A percentile compares a stretch with the other conserved stretches of the same genome.
Evolutionary conservation across 2,329 filamentous ascomycete genomes (phyloP).

Genomic region (Stenocarpella maydis): DNA sequence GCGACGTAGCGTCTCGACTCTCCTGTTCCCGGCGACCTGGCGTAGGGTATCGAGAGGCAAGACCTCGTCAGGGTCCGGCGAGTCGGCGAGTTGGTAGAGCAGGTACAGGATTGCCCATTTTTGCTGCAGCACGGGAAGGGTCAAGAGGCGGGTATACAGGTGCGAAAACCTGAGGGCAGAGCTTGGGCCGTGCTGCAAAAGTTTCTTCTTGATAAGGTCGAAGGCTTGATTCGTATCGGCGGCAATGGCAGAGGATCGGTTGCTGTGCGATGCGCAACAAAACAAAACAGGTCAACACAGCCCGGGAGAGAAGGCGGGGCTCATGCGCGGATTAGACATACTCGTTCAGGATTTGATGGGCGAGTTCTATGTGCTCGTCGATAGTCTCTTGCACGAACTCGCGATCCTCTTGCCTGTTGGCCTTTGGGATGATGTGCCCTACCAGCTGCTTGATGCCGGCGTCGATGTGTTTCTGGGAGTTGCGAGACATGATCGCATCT

Average conservation of each 20-base stretch:
- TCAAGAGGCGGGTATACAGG: constrained; percentile 86
- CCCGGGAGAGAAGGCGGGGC: background rate
- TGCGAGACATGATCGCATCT: constrained; percentile 65
- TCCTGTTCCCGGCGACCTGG: constrained; percentile 46
- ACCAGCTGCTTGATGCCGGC: constrained; percentile 83
- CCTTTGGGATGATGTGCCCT: constrained; percentile 72
- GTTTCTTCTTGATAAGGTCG: constrained; percentile 88
- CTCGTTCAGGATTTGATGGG: constrained; percentile 61
- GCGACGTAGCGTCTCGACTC: constrained; percentile 32
- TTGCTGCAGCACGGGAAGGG: constrained; percentile 90
- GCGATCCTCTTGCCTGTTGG: constrained; percentile 63
- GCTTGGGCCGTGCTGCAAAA: constrained; percentile 79
- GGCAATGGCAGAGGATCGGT: constrained; percentile 60
- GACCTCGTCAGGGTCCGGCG: constrained; percentile 63
- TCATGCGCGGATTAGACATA: constrained; percentile 42
- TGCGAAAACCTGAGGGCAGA: constrained; percentile 89
- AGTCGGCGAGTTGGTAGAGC: constrained; percentile 82
- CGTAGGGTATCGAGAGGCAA: constrained; percentile 53
- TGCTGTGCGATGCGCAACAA: constrained; percentile 17
- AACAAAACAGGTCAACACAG: constrained; percentile 19
- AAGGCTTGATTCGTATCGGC: constrained; percentile 90
- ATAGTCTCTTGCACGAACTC: constrained; percentile 74
- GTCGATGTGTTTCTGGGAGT: constrained; percentile 72
- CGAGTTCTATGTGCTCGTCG: constrained; percentile 64
- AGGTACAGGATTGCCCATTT: constrained; percentile 98